Base-by-base conservation (phyloP, 2,329 filamentous ascomycete species). In the Talaromyces atroroseus region DNA sequence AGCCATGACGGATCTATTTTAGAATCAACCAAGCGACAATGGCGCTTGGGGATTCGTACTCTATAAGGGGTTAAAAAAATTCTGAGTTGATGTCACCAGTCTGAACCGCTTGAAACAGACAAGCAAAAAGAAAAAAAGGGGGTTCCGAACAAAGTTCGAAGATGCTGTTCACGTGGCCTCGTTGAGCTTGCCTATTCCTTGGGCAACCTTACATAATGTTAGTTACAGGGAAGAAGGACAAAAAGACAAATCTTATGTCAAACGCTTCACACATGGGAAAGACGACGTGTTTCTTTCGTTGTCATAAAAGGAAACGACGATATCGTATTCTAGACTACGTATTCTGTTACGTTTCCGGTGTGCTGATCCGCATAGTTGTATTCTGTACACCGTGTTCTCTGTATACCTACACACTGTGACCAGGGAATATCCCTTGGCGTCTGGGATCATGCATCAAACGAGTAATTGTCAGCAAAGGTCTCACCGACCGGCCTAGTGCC, bases 1-100 rank as follows among this genome's bases (percentile, higher is more conserved):
- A 5, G 91, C 91, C 8, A 88, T 96, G 74, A 96, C 92, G 40
- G 92, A 96, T 34, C n/a, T 59, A 23, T 59, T 59, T 36, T 59
- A 36, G 42, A 12, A n/a, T n/a, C 12, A 11, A 34, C 1, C 38
- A 24, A 24, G 26, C 21, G 14, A 29, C 18, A 23, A 14, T 38
- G 16, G 8, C n/a, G n/a, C 20, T 24, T 21, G 16, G 21, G 6
- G n/a, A 40, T 42, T 42, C n/a, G 7, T 21, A 42, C 21, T 8
- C 38, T 21, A 42, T 42, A 42, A n/a, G 21, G 6, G 29, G 29
- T 5, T 5, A 32, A 32, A 32, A 32, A 8, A 12, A 32, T 32
- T 8, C 11, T 11, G 29, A 20, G 18, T 38, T 38, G 12, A n/a
- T n/a, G 34, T 11, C 10, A 3, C 34, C 3, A 3, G 7, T 32